phyloP scores from a whole-genome alignment of 2,329 filamentous ascomycete genomes.

The Xylaria sp. region DNA sequence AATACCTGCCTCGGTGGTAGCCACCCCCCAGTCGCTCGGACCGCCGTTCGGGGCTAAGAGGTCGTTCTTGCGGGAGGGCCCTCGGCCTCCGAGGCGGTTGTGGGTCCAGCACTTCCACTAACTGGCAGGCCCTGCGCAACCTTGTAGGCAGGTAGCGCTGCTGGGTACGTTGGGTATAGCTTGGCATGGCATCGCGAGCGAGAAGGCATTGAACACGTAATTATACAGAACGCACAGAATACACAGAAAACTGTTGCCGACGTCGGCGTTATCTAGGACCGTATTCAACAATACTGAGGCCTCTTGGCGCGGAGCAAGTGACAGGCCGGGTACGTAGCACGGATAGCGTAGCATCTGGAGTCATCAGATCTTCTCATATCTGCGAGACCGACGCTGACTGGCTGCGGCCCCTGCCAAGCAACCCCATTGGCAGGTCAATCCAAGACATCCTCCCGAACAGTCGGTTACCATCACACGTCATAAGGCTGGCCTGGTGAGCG shows the following conservation, averaged over 20 bases:
- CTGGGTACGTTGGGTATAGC: too few relatives aligned
- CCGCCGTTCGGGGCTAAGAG: not conserved
- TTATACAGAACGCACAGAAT: not conserved
- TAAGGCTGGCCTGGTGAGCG: not conserved
- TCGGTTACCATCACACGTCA: not conserved
- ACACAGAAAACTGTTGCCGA: too few relatives aligned
- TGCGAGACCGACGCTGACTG: not conserved
- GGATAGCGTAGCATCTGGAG: not conserved
- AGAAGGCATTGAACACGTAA: not conserved
- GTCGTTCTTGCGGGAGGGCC: not conserved
- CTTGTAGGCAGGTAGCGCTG: not conserved
- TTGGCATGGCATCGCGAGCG: not conserved
- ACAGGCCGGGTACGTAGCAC: not conserved
- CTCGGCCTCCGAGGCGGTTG: not conserved
- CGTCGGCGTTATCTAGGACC: too few relatives aligned
- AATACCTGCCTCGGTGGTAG: not conserved
- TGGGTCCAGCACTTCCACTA: not conserved
- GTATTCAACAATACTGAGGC: too few relatives aligned
- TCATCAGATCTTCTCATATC: not conserved
- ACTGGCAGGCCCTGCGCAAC: too few relatives aligned
- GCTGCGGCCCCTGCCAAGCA: conserved; percentile 16
- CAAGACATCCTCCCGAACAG: not conserved
- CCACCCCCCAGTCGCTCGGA: not conserved
- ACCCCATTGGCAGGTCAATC: not conserved
- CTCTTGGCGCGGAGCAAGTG: too few relatives aligned